These are phyloP conservation scores for Chlorophyllum brunneum DNA, from an alignment of 768 basidiomycete genomes.

Conservation along the genomic window DNA sequence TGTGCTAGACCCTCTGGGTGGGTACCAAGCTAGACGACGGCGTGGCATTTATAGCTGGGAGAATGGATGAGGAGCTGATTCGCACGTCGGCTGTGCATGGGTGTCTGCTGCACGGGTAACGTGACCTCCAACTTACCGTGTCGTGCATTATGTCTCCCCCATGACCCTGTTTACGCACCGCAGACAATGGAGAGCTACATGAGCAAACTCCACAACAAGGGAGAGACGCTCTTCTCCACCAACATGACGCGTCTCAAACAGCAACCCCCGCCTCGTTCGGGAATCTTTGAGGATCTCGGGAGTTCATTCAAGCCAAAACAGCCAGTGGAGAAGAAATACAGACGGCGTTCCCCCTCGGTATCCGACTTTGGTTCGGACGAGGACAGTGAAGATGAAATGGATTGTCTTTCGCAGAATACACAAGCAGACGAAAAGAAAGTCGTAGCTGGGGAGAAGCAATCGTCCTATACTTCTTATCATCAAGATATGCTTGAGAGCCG, in stretches of 20 bases:
- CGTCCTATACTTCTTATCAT: conserved; percentile 13
- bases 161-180: neutral
- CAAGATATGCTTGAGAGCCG: conserved; percentile 5
- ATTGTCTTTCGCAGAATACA: conserved; percentile 18
- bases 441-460: conserved; percentile 14
- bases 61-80: neutral
- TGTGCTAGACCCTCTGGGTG: neutral
- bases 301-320: neutral
- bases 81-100: too few relatives aligned
- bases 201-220: neutral
- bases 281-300: conserved; percentile 9
- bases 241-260: neutral
- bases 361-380: neutral
- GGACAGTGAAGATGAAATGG: conserved; percentile 18
- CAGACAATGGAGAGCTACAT: neutral
- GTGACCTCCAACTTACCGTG: conserved; percentile 7
- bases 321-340: neutral
- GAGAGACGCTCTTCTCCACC: neutral
- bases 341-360: neutral
- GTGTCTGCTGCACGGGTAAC: too few relatives aligned
- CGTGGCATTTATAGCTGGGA: neutral
- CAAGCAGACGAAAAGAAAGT: conserved; percentile 11
- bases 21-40: neutral
- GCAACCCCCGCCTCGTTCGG: neutral
- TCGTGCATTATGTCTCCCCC: neutral